Evolutionary conservation across 2,329 filamentous ascomycete genomes (phyloP).

Genomic region (Clarireedia hainanense): DNA sequence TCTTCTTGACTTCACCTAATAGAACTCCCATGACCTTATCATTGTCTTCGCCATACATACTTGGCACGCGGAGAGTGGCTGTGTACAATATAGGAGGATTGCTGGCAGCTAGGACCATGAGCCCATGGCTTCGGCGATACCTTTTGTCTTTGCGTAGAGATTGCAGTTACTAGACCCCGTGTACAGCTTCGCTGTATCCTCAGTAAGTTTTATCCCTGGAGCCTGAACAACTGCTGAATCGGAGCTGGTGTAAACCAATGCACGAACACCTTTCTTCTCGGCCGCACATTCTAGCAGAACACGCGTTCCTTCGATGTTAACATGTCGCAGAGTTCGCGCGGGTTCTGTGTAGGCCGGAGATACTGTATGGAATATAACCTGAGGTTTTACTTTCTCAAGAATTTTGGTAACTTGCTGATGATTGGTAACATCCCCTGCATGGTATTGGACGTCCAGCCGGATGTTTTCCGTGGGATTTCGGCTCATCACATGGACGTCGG

Average conservation of each 20-base stretch:
- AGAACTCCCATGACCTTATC: neutral
- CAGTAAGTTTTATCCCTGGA: conserved; percentile 15
- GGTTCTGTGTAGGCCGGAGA: conserved; percentile 24
- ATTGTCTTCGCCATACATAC: conserved; percentile 30
- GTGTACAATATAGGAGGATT: conserved; percentile 22
- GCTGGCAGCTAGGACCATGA: conserved; percentile 27
- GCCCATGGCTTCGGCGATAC: conserved; percentile 22
- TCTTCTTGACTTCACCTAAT: conserved; percentile 14
- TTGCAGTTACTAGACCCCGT: conserved; percentile 20
- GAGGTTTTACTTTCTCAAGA: neutral
- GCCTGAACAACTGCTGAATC: conserved; percentile 26
- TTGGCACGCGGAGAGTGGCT: conserved; percentile 22
- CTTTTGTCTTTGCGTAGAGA: conserved; percentile 26
- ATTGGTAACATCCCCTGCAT: neutral
- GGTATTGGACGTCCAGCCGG: neutral
- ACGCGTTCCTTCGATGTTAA: conserved; percentile 30
- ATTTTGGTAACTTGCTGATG: neutral
- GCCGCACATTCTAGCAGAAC: conserved; percentile 22
- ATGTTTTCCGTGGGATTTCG: neutral
- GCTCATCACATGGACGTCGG: neutral
- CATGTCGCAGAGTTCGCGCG: conserved; percentile 18
- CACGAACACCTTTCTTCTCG: conserved; percentile 17
- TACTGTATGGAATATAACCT: conserved; percentile 21
- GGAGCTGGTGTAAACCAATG: conserved; percentile 30
- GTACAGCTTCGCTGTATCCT: conserved; percentile 24